A percentile compares a stretch with the other conserved stretches of the same genome.
These are phyloP conservation scores for Neurospora sp. DNA, from an alignment of 495 filamentous ascomycete species.

Conservation along the genomic window DNA sequence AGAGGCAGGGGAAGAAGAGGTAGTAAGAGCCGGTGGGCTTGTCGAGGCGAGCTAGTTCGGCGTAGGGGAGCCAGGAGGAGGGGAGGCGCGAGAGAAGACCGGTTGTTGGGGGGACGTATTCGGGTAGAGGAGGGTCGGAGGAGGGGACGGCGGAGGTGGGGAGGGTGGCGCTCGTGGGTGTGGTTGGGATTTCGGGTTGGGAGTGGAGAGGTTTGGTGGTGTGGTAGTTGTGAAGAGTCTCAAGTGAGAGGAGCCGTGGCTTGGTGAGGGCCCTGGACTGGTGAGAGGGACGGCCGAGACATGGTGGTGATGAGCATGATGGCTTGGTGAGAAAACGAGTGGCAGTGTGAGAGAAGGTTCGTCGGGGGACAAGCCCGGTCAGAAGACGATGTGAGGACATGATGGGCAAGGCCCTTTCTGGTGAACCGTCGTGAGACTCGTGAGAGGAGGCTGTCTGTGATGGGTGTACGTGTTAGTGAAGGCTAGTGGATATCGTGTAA, in stretches of 20 bases:
- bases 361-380: constrained; percentile 6
- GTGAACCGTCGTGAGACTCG: not conserved
- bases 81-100: constrained; percentile 74
- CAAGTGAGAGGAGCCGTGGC: constrained; percentile 6
- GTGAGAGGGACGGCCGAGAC: not conserved
- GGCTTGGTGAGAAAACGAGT: not conserved
- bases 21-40: constrained; percentile 94
- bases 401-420: not conserved
- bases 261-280: constrained; percentile 2
- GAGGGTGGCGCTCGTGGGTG: not conserved
- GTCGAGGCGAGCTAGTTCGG: constrained; percentile 85
- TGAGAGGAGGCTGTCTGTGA: not conserved
- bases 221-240: constrained; percentile 11
- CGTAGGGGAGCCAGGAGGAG: constrained; percentile 72
- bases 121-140: constrained; percentile 4
- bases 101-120: constrained; percentile 59
- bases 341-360: constrained; percentile 4
- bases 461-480: not conserved
- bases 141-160: not conserved
- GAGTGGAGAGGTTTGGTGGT: constrained; percentile 14
- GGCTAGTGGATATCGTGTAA: not conserved
- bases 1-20: constrained; percentile 89
- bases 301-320: not conserved
- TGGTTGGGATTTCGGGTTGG: not conserved
- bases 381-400: constrained; percentile 10